Conservation (phyloP, 1,284 basidiomycete species). For the Laetiporus sulphureus region DNA sequence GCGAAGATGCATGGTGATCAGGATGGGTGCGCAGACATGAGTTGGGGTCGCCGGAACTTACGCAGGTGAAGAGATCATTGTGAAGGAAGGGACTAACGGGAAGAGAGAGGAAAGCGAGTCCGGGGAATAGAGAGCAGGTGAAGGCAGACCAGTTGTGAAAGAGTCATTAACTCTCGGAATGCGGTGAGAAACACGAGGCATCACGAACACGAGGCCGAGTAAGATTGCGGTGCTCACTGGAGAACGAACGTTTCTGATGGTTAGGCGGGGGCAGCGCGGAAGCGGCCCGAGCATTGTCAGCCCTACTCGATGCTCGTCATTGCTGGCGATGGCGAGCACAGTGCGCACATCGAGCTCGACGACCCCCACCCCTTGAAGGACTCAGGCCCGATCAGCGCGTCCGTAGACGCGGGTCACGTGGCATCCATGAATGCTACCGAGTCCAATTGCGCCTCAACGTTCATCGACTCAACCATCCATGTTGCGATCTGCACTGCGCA, state of each 20-base stretch:
- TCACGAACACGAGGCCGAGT: slow-evolving; percentile 18
- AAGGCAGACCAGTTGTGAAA: slow-evolving; percentile 9
- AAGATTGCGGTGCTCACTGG: too few species aligned
- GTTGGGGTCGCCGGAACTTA: slow-evolving; percentile 36
- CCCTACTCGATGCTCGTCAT: slow-evolving; percentile 12
- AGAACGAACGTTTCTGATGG: too few species aligned
- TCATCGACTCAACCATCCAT: too few species aligned
- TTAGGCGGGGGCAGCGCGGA: slow-evolving; percentile 7
- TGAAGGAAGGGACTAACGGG: slow-evolving; percentile 8
- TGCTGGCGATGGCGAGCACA: slow-evolving; percentile 2
- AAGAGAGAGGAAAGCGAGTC: slow-evolving; percentile 11
- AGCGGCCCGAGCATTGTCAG: too few species aligned
- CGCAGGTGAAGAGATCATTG: slow-evolving; percentile 78
- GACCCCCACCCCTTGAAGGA: too few species aligned
- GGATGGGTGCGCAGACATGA: slow-evolving; percentile 20
- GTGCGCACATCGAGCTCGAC: too few species aligned
- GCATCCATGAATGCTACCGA: too few species aligned
- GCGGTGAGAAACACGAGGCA: slow-evolving; percentile 24
- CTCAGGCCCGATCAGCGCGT: too few species aligned
- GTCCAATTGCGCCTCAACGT: too few species aligned
- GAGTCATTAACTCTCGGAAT: slow-evolving; percentile 21
- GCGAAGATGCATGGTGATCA: slow-evolving; percentile 26
- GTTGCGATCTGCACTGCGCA: slow-evolving; percentile 29
- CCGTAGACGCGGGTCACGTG: too few species aligned
- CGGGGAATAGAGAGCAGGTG: slow-evolving; percentile 8